Percentiles rank a stretch among this genome's conserved stretches.
Evolutionary conservation across 2,329 filamentous ascomycete species (phyloP).

Genomic region (Verticillium nonalfalfae): DNA sequence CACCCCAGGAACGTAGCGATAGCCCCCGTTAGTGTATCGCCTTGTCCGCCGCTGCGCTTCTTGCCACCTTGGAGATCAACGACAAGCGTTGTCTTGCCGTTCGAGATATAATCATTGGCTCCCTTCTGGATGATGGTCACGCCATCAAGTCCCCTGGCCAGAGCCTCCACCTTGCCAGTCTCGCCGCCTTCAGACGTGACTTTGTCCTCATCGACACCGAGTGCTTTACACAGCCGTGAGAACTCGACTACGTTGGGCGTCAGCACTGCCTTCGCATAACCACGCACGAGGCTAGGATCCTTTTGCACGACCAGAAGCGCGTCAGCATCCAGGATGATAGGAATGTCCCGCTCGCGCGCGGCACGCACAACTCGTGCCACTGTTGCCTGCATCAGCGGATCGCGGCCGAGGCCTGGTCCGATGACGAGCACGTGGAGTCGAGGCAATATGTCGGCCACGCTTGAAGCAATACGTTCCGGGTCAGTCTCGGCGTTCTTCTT

Average conservation of each 20-base stretch:
- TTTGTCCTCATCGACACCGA: slow-evolving; percentile 54
- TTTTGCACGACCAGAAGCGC: slow-evolving; percentile 73
- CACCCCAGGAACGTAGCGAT: slow-evolving; percentile 86
- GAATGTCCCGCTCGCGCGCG: slow-evolving; percentile 64
- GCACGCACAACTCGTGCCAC: slow-evolving; percentile 73
- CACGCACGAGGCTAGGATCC: slow-evolving; percentile 68
- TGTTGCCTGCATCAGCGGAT: slow-evolving; percentile 83
- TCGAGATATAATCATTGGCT: slow-evolving; percentile 71
- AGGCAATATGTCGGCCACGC: slow-evolving; percentile 73
- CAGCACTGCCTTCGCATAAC: slow-evolving; percentile 77
- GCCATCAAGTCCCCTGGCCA: slow-evolving; percentile 74
- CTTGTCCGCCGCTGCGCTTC: slow-evolving; percentile 91
- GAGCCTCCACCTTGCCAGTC: slow-evolving; percentile 48
- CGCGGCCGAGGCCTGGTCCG: slow-evolving; percentile 85
- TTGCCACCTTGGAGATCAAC: slow-evolving; percentile 74
- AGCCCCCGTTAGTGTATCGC: slow-evolving; percentile 87
- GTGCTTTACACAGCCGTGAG: slow-evolving; percentile 67
- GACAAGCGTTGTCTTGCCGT: slow-evolving; percentile 67
- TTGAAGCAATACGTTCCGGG: slow-evolving; percentile 54
- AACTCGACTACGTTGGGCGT: slow-evolving; percentile 97
- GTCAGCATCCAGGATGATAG: slow-evolving; percentile 89
- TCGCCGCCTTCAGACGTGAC: slow-evolving; percentile 28
- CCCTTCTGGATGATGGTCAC: slow-evolving; percentile 94
- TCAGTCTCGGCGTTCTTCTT: slow-evolving; percentile 39
- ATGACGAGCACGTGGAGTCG: slow-evolving; percentile 90